phyloP scores from a whole-genome alignment of 768 basidiomycete genomes.

The Auriscalpium vulgare region DNA sequence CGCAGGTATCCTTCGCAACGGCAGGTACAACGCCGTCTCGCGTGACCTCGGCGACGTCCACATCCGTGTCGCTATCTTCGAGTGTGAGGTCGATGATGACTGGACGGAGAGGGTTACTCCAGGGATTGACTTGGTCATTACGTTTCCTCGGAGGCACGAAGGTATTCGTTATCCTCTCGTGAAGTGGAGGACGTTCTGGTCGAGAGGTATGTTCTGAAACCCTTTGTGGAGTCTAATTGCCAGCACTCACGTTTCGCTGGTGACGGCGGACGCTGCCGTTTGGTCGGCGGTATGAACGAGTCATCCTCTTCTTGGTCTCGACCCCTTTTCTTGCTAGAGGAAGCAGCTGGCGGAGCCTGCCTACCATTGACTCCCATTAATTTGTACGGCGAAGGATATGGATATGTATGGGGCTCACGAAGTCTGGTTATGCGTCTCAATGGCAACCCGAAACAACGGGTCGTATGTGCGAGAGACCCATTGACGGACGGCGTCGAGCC shows the following conservation, averaged over 20 bases:
- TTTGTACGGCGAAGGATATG: too few species aligned
- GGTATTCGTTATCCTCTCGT: too few species aligned
- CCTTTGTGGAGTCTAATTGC: neutral
- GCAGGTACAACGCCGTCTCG: too few species aligned
- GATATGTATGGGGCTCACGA: too few species aligned
- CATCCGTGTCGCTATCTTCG: neutral
- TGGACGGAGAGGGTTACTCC: neutral
- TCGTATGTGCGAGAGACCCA: slow-evolving; percentile 33
- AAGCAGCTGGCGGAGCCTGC: too few species aligned
- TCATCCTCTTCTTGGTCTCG: neutral
- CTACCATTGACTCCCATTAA: too few species aligned
- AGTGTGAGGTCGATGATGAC: neutral
- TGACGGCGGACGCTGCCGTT: neutral
- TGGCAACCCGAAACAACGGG: slow-evolving; percentile 28
- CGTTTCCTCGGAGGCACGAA: too few species aligned
- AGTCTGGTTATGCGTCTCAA: slow-evolving; percentile 19
- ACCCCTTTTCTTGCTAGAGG: neutral
- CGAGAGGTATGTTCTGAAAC: too few species aligned
- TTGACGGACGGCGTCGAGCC: slow-evolving; percentile 27
- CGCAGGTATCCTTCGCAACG: too few species aligned
- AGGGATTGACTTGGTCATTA: too few species aligned
- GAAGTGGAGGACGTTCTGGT: too few species aligned
- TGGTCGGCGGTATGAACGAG: neutral
- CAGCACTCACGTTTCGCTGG: neutral
- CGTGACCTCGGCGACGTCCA: neutral